phyloP scores from a whole-genome alignment of 345 rosid species.

The Acer negundo region DNA sequence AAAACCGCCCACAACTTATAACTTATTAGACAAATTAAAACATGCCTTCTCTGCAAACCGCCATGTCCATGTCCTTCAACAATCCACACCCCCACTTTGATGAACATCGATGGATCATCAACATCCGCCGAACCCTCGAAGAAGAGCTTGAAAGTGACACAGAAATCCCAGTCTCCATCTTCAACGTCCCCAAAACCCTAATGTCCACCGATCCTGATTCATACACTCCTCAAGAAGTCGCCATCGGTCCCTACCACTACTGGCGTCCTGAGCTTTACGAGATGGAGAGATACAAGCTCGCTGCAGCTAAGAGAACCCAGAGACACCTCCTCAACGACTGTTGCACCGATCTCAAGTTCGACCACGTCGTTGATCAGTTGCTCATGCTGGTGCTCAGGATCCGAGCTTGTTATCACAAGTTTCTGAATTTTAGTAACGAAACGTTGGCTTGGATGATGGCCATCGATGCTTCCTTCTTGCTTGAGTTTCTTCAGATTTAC shows the following conservation, averaged over 20 bases:
- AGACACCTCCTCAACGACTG: slow-evolving; percentile 23
- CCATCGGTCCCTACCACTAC: slow-evolving; percentile 77
- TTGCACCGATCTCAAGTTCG: slow-evolving; percentile 27
- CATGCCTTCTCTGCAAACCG: neutral
- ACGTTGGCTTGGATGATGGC: slow-evolving; percentile 83
- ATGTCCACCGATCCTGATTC: slow-evolving; percentile 48
- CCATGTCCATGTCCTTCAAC: slow-evolving; percentile 20
- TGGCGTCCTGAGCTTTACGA: slow-evolving; percentile 66
- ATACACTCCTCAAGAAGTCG: slow-evolving; percentile 68
- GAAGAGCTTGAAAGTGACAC: slow-evolving; percentile 53
- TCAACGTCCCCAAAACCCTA: slow-evolving; percentile 63
- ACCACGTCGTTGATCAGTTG: slow-evolving; percentile 49
- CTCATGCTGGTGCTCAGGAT: slow-evolving; percentile 33
- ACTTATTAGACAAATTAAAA: neutral
- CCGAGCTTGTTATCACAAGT: slow-evolving; percentile 65
- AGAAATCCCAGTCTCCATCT: slow-evolving; percentile 52
- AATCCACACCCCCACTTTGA: slow-evolving; percentile 42
- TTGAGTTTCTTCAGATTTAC: slow-evolving; percentile 50
- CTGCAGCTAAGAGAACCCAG: slow-evolving; percentile 51
- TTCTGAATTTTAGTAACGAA: slow-evolving; percentile 43
- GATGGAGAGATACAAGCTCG: slow-evolving; percentile 67
- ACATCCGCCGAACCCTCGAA: slow-evolving; percentile 52
- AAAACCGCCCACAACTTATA: neutral
- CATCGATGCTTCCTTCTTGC: slow-evolving; percentile 63
- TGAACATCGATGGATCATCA: slow-evolving; percentile 61